Evolutionary conservation across 2,329 filamentous ascomycete species (phyloP), one percentile per base, ranked within the genome.

Genomic region (Pseudogymnoascus sp.): DNA sequence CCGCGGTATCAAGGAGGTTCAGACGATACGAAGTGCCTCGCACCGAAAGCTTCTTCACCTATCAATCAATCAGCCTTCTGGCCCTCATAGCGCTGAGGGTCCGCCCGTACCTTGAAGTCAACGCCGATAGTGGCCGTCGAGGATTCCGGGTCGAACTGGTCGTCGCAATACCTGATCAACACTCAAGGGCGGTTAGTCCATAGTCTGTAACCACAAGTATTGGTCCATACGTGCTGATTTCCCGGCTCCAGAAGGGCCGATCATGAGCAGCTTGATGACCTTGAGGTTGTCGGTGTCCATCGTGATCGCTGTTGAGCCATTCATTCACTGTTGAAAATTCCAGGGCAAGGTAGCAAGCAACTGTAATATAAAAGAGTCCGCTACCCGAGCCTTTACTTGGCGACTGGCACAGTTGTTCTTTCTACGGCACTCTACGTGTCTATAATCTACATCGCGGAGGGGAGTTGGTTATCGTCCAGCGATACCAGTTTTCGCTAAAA

Each of bases 1-100:
- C 94, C 4, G 94, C 94, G 0, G 94, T 99, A 73, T 99, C 94
- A 67, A 84, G 81, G 60, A 84, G 76, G 53, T 80, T 82, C 21
- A 84, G 69, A 25, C 79, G 76, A 66, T 82, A 83, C 3, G 77
- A 75, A 68, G 78, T 80, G 42, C 80, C 80, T 59, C 78, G 77
- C 63, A 84, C 77, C 12, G 78, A 78, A 38, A 84, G 73, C 60
- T 77, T 82, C 68, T 84, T 84, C 67, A 78, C 76, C 80, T 82
- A 64, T 28, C 14, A 18, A 18, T 33, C 28, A 56, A 33, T 56
- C 50, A 33, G 28, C 53, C 59, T 31, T 37, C 18, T 61, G 4
- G 60, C 60, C 21, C 7, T 12, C 8, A 16, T 33, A 44, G 3
- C 31, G 59, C 38, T 3, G 53, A 16, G 18, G 12, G 50, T 25